phyloP scores from a whole-genome alignment of 352 stramenopile species.

The Paralagenidium karlingii region DNA sequence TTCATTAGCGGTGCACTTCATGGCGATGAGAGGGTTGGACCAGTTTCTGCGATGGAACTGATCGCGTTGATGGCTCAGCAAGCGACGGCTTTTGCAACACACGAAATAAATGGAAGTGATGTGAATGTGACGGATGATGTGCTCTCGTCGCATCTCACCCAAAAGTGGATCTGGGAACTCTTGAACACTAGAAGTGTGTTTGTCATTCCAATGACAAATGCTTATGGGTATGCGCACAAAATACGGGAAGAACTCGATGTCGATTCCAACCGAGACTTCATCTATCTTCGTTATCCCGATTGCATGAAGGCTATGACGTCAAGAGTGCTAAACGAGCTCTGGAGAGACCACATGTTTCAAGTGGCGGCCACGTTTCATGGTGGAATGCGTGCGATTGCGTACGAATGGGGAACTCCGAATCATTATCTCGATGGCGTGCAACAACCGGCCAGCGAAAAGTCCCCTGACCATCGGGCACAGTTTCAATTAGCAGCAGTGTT shows the following conservation, averaged over 20 bases:
- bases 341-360: conserved; percentile 94
- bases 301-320: conserved; percentile 96
- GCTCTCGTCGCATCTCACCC: conserved; percentile 23
- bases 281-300: conserved; percentile 81
- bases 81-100: conserved; percentile 20
- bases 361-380: conserved; percentile 96
- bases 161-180: conserved; percentile 58
- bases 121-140: conserved; percentile 7
- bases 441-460: conserved; percentile 61
- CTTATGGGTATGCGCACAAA: conserved; percentile 85
- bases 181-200: conserved; percentile 79
- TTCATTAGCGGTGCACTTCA: conserved; percentile 96
- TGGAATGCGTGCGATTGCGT: conserved; percentile 93
- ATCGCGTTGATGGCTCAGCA: conserved; percentile 75
- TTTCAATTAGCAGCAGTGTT: conserved; percentile 44
- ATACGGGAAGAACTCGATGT: conserved; percentile 72
- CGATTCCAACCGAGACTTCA: conserved; percentile 98
- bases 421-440: conserved; percentile 47
- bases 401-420: conserved; percentile 95
- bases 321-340: conserved; percentile 95
- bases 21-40: conserved; percentile 91
- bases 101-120: conserved; percentile 1
- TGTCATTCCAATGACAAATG: conserved; percentile 90
- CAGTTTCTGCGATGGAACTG: conserved; percentile 83
- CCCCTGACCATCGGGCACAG: conserved; percentile 65